Conservation (phyloP, 106 monocot genomes). For the Phalaenopsis aphrodite region DNA sequence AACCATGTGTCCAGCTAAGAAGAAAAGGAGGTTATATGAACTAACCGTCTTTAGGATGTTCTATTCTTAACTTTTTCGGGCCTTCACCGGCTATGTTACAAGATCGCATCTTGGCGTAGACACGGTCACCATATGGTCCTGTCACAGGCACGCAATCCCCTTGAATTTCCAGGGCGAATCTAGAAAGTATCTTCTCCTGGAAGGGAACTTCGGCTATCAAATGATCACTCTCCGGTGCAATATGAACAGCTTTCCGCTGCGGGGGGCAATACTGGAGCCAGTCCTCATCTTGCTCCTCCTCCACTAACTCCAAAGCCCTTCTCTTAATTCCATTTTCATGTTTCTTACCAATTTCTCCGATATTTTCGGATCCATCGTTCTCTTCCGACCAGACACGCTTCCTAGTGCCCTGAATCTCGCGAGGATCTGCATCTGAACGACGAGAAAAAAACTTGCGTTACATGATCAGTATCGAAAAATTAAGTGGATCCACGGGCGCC, state of each 20-base stretch:
- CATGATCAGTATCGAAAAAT: neutral
- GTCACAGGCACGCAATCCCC: conserved; percentile 78
- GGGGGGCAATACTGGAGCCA: conserved; percentile 51
- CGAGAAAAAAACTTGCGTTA: neutral
- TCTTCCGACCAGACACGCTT: conserved; percentile 24
- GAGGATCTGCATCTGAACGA: conserved; percentile 2
- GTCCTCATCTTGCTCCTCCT: conserved; percentile 36
- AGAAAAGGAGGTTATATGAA: conserved; percentile 1
- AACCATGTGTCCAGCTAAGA: neutral
- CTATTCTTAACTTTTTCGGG: neutral
- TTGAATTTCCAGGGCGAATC: conserved; percentile 73
- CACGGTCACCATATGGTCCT: conserved; percentile 62
- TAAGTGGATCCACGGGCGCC: neutral
- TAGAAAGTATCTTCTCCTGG: conserved; percentile 58
- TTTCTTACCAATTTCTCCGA: neutral
- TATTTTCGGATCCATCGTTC: neutral
- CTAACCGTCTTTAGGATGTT: conserved; percentile 22
- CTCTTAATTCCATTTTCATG: conserved; percentile 30
- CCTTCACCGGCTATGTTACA: conserved; percentile 8
- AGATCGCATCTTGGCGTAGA: conserved; percentile 61
- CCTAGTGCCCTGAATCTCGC: conserved; percentile 1
- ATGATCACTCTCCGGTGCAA: neutral
- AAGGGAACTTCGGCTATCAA: conserved; percentile 4
- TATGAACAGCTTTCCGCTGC: conserved; percentile 9
- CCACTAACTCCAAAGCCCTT: conserved; percentile 14